Conservation (phyloP, 768 basidiomycete genomes). For the Suillus tomentosus region DNA sequence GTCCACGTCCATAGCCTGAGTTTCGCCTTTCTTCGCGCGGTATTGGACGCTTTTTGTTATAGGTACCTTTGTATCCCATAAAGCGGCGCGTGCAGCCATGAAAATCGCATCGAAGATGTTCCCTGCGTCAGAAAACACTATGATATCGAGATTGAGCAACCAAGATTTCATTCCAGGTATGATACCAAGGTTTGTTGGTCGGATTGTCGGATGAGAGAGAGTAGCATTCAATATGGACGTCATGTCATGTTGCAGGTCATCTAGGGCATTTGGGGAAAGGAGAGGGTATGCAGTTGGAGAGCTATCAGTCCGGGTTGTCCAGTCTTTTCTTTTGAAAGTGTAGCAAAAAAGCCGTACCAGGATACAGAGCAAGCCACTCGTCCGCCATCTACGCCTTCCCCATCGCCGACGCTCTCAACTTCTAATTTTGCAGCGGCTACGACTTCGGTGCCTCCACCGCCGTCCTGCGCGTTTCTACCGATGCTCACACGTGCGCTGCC, state of each 20-base stretch:
- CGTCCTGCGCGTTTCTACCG: constrained; percentile 57
- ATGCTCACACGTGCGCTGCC: constrained; percentile 79
- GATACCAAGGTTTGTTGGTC: constrained; percentile 64
- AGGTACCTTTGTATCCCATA: constrained; percentile 83
- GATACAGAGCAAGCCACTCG: constrained; percentile 68
- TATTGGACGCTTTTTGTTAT: constrained; percentile 72
- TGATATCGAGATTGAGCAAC: constrained; percentile 74
- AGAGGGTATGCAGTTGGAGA: constrained; percentile 82
- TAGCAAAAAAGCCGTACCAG: constrained; percentile 60
- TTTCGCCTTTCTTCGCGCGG: constrained; percentile 42
- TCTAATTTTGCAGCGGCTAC: constrained; percentile 81
- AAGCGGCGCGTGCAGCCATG: constrained; percentile 74
- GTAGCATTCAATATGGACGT: constrained; percentile 62
- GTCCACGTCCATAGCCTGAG: constrained; percentile 62
- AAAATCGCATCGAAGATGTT: constrained; percentile 79
- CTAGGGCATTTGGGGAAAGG: constrained; percentile 60
- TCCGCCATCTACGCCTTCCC: constrained; percentile 56
- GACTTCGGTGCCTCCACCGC: constrained; percentile 77
- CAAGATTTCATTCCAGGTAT: constrained; percentile 67
- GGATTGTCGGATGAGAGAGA: constrained; percentile 65
- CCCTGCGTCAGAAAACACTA: constrained; percentile 72
- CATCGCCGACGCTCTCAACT: constrained; percentile 56
- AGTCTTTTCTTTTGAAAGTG: constrained; percentile 2
- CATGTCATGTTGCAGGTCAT: constrained; percentile 78
- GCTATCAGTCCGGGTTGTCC: constrained; percentile 46